Base-by-base conservation (phyloP, 768 basidiomycete species). In the Panaeolus cyanescens region DNA sequence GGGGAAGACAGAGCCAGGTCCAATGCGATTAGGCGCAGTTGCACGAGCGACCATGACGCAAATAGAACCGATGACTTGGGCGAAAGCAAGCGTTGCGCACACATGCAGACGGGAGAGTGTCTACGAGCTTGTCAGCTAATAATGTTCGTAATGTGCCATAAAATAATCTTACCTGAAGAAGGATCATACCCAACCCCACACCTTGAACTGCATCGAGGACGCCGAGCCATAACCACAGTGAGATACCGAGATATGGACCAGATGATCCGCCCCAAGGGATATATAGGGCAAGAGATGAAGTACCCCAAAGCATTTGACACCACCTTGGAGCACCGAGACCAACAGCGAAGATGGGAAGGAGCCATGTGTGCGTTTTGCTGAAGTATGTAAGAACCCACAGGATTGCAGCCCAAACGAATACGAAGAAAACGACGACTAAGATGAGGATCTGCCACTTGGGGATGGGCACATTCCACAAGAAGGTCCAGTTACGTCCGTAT, bases 251-350 rank as follows among this genome's bases (percentile, higher is more conserved):
- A 71, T 96, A 97, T 22, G 95, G 93, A 17, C 95, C 95, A 3
- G 82, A 86, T 10, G 70, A 71, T 10, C 95, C 94, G 2, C 91
- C 95, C 95, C 95, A 97, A 4, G 95, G 94, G 61, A 97, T 90
- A 71, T 96, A 97, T 15, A 95, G 77, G 4, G 93, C 95, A 42
- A 97, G 83, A 32, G 93, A 95, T 4, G 95, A 96, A 8, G 94
- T 95, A 68, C 95, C 95, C 95, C 95, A 97, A 53, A 95, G 77
- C 87, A 95, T 96, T 86, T 96, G 95, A 80, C 95, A 96, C 95
- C 95, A 97, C 69, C 93, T 77, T 10, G 95, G 95, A 30, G 93
- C 93, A 42, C 95, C 95, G 58, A 97, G 84, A 69, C 95, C 95
- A 54, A 97, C 94, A 6, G 95, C 95, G 69, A 97, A 97, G 7